These are phyloP conservation scores for Phenoliferia sp. DNA, from an alignment of 1,284 basidiomycete genomes.

Conservation along the genomic window DNA sequence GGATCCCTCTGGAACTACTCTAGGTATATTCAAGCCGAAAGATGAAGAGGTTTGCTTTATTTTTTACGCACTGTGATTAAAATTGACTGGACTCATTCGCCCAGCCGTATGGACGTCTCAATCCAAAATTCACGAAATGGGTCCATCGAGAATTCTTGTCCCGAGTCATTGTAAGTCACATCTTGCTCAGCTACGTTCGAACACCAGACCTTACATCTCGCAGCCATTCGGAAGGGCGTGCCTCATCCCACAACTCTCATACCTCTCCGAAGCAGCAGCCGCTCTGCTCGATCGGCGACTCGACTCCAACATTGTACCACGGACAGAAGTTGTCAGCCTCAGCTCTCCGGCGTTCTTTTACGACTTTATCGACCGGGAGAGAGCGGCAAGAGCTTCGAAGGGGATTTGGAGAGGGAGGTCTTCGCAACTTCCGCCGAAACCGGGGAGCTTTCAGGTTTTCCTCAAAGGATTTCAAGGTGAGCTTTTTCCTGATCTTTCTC, in stretches of 20 bases:
- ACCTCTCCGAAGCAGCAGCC: conserved; percentile 66
- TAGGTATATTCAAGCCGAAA: conserved; percentile 78
- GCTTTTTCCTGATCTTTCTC: not conserved
- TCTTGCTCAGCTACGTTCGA: not conserved
- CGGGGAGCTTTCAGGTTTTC: conserved; percentile 86
- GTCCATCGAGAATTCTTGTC: conserved; percentile 63
- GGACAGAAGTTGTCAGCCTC: conserved; percentile 74
- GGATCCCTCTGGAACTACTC: conserved; percentile 59
- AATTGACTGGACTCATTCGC: not conserved
- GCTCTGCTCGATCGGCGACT: conserved; percentile 75
- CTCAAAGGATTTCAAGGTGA: conserved; percentile 73
- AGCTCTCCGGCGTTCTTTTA: conserved; percentile 84
- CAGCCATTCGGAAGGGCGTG: conserved; percentile 67
- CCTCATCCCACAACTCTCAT: conserved; percentile 68
- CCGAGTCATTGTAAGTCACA: conserved; percentile 27
- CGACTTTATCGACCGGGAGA: conserved; percentile 65
- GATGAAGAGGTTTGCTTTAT: conserved; percentile 58
- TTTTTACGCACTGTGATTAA: not conserved
- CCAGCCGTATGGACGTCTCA: conserved; percentile 47
- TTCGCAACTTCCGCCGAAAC: conserved; percentile 65
- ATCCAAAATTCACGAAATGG: conserved; percentile 88
- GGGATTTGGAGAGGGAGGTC: conserved; percentile 43
- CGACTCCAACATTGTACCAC: conserved; percentile 72
- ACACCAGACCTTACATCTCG: conserved; percentile 33
- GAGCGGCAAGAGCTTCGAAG: conserved; percentile 53